Evolutionary conservation across 441 rosid genomes (phyloP).

Genomic region (Populus tomentosa): DNA sequence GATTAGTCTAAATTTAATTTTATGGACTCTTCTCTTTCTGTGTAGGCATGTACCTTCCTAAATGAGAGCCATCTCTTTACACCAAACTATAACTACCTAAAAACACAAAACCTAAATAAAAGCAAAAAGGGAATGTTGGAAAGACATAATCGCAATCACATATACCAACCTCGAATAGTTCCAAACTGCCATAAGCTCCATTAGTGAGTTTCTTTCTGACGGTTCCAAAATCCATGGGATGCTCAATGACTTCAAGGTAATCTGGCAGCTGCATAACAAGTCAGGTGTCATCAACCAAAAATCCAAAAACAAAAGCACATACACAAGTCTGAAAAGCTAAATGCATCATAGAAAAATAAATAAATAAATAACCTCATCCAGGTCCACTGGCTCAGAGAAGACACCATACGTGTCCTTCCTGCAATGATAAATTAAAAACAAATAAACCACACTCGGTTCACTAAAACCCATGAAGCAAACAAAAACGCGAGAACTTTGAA

Average conservation of each 20-base stretch:
- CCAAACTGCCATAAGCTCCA: conserved; percentile 57
- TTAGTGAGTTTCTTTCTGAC: conserved; percentile 57
- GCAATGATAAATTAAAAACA: conserved; percentile 18
- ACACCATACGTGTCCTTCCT: conserved; percentile 97
- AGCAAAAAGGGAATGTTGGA: background rate
- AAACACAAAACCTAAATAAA: background rate
- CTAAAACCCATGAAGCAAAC: conserved; percentile 16
- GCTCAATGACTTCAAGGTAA: conserved; percentile 64
- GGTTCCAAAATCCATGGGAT: conserved; percentile 85
- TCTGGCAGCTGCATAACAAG: conserved; percentile 71
- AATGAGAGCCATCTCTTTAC: too few relatives aligned
- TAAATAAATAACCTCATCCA: conserved; percentile 55
- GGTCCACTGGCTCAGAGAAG: conserved; percentile 92
- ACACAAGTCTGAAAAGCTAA: background rate
- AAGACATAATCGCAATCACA: conserved; percentile 5
- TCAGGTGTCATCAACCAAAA: conserved; percentile 13
- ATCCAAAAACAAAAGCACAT: conserved; percentile 1
- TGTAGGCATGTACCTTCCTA: too few relatives aligned
- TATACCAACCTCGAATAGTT: conserved; percentile 69
- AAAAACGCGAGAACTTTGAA: conserved; percentile 7
- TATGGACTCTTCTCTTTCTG: too few relatives aligned
- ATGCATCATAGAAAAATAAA: background rate
- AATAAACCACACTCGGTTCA: conserved; percentile 15
- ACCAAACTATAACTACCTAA: too few relatives aligned
- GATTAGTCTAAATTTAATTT: too few relatives aligned